Base-by-base conservation (phyloP, 306 rosid genomes). In the Begonia fuchsioides region DNA sequence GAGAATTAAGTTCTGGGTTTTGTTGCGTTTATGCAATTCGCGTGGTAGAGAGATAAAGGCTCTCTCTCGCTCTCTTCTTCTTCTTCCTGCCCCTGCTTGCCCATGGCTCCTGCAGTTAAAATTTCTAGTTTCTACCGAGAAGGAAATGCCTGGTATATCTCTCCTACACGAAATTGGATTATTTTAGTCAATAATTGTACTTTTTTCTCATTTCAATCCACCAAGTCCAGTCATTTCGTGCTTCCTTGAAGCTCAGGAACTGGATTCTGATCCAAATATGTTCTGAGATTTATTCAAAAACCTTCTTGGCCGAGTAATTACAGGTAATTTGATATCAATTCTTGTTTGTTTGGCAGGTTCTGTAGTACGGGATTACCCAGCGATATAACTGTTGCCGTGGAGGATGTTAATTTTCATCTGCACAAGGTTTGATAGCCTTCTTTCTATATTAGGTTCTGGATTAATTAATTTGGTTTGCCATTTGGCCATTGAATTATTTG, bases 41-140 rank as follows among this genome's bases (percentile, higher is more conserved):
- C 56, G 63, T 65, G 66, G 65, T 73, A 66, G 73, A 66, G 70
- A 71, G 50, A 49, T 14, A 15, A 15, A 51, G 32, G 71, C 44
- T 17, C 44, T 54, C 51, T 19, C 50, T 13, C n/a, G n/a, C n/a
- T n/a, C n/a, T n/a, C n/a, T 47, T 16, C 18, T 13, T 47, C 50
- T 26, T 43, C 7, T 20, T 20, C 58, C 44, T 13, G 12, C 38
- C 13, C 49, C 49, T 41, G 45, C 26, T 68, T 58, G 46, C 16
- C 78, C 59, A 88, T 84, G 93, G 77, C 97, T 81, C 93, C 86
- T 44, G 55, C 76, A 26, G 72, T 66, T 59, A 88, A 83, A 75
- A 65, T 72, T 73, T 78, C 90, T 47, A 94, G 68, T 72, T 88
- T 88, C 70, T 64, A 58, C 61, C 59, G 74, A 54, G 55, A 88